Base-by-base conservation (phyloP, 129 eudicot genomes). In the Flaveria linearis region DNA sequence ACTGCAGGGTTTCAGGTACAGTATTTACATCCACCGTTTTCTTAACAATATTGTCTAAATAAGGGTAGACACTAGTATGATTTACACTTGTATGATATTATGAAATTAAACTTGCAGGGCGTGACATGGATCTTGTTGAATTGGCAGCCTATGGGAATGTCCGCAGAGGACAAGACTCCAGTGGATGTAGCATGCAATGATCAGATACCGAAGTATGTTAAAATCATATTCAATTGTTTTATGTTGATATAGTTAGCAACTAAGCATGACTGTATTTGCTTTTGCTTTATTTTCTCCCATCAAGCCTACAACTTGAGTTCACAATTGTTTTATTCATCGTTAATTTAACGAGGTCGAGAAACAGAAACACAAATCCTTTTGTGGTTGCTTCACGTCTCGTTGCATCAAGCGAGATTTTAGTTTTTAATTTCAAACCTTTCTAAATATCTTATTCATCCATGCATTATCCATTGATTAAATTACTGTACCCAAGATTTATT, bases 51-150 rank as follows among this genome's bases (percentile, higher is more conserved):
- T 16, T 42, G 22, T 16, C 26, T 5, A 0, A 13, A 57, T 73
- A 53, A 39, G 76, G 11, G 69, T 47, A 23, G 20, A 63, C 42
- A 39, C 16, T 61, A 12, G 72, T 41, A 7, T 43, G 33, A 68
- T 43, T 1, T 36, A 71, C 55, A 39, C 16, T 52, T 9, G 72
- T 41, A 7, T 43, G 43, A 68, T 43, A 1, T 45, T 15, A 65
- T 77, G 46, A 55, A 55, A 18, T 28, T 75, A 69, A 18, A 49
- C 16, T 17, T 81, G 84, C 89, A 95, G 99, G 94, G 72, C 93
- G 99, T 23, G 99, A 91, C 68, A 95, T 91, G 99, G 99, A 95
- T 86, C 96, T 95, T 76, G 89, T 95, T 43, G 99, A 95, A 81
- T 78, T 95, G 77, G 89, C 99, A 3, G 94, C 97, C 43, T 95